Percentiles rank a stretch among this genome's conserved stretches.
These are phyloP conservation scores for Lippia alba DNA, from an alignment of 305 asterid genomes.

Conservation along the genomic window DNA sequence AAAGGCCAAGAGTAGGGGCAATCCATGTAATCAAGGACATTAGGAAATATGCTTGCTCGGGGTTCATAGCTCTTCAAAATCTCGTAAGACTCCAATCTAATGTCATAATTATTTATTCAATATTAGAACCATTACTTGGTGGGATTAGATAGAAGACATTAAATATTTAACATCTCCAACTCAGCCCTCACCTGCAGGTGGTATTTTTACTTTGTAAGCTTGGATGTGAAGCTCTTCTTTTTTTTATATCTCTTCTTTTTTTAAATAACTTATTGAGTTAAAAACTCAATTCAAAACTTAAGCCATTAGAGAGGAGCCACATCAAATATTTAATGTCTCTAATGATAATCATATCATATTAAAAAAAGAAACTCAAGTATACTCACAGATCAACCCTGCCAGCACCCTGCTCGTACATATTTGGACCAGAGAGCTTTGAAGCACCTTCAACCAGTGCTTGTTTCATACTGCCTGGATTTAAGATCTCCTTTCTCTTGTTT, in stretches of 20 bases:
- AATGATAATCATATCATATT: constrained; percentile 24
- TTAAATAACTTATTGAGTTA: too few relatives aligned
- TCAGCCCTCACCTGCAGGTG: too few relatives aligned
- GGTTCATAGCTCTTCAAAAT: constrained; percentile 90
- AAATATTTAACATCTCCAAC: too few relatives aligned
- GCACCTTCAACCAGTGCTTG: constrained; percentile 99
- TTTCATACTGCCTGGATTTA: constrained; percentile 96
- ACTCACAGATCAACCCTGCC: constrained; percentile 99
- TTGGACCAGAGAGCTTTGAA: constrained; percentile 91
- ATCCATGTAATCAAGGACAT: constrained; percentile 83
- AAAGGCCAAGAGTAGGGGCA: constrained; percentile 99
- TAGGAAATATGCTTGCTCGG: constrained; percentile 97
- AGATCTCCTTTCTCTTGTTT: constrained; percentile 70
- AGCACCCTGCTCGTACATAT: constrained; percentile 99
- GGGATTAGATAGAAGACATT: not conserved
- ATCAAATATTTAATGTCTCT: too few relatives aligned
- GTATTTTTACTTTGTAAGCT: too few relatives aligned
- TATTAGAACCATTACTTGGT: constrained; percentile 35
- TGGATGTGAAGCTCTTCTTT: too few relatives aligned
- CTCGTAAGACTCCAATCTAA: constrained; percentile 87
- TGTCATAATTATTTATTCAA: constrained; percentile 35
- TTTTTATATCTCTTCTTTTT: too few relatives aligned
- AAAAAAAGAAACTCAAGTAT: constrained; percentile 35
- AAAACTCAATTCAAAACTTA: too few relatives aligned
- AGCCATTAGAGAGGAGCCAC: too few relatives aligned